Evolutionary conservation across 345 rosid genomes (phyloP).

Genomic region (Euclidium syriacum): DNA sequence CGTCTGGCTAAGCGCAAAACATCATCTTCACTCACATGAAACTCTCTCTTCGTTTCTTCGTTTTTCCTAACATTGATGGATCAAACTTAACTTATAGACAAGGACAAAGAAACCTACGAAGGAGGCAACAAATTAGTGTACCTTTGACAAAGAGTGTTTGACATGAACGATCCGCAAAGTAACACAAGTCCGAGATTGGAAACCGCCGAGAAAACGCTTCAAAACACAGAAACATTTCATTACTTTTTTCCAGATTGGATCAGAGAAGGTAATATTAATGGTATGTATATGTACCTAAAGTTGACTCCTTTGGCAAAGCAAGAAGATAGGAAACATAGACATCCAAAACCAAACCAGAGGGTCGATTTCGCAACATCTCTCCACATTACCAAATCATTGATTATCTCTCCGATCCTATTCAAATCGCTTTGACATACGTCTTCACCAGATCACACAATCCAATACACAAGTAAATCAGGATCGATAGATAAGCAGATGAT

Average conservation of each 20-base stretch:
- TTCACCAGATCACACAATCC: slow-evolving; percentile 25
- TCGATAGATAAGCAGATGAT: neutral
- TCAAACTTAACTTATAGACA: neutral
- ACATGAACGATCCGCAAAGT: slow-evolving; percentile 75
- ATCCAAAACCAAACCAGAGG: slow-evolving; percentile 89
- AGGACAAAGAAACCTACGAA: neutral
- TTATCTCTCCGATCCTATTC: slow-evolving; percentile 47
- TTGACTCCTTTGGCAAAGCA: slow-evolving; percentile 66
- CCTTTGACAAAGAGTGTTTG: slow-evolving; percentile 75
- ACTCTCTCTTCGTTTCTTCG: slow-evolving; percentile 32
- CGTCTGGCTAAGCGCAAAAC: slow-evolving; percentile 53
- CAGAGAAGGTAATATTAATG: neutral
- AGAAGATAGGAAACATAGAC: slow-evolving; percentile 64
- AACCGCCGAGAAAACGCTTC: slow-evolving; percentile 60
- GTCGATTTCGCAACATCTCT: slow-evolving; percentile 78
- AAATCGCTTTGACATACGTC: slow-evolving; percentile 47
- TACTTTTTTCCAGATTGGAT: neutral
- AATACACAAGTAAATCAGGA: neutral
- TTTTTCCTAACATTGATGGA: slow-evolving; percentile 37
- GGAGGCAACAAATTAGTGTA: neutral
- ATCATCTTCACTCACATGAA: slow-evolving; percentile 69
- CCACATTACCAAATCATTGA: slow-evolving; percentile 75
- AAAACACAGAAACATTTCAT: slow-evolving; percentile 3
- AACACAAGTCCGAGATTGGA: slow-evolving; percentile 82
- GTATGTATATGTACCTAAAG: slow-evolving; percentile 62